Evolutionary conservation across 2,329 filamentous ascomycete species (phyloP).

Genomic region (Canariomyces notabilis): DNA sequence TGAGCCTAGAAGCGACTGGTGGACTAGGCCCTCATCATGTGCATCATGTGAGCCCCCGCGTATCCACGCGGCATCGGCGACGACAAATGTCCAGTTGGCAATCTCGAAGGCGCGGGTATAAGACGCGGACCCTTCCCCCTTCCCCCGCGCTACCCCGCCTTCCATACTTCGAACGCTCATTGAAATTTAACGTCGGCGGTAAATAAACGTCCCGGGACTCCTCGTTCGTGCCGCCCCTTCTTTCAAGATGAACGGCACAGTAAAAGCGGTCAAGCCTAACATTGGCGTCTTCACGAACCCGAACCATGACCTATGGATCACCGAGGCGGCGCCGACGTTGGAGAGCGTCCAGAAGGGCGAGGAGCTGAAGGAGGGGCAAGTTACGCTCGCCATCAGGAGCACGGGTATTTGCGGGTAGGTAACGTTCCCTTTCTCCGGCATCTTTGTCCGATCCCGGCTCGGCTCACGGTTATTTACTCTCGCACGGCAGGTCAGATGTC

Average conservation of each 20-base stretch:
- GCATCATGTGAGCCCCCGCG: slow-evolving; percentile 2
- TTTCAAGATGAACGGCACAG: slow-evolving; percentile 8
- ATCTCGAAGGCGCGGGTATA: slow-evolving; percentile 4
- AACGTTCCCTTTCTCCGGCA: slow-evolving; percentile 4
- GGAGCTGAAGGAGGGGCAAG: slow-evolving; percentile 72
- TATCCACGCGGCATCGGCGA: slow-evolving; percentile 5
- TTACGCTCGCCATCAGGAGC: slow-evolving; percentile 83
- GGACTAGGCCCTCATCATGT: background rate
- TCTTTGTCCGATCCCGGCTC: too few relatives aligned
- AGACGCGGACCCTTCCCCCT: too few relatives aligned
- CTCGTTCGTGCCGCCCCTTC: background rate
- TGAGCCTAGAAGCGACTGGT: background rate
- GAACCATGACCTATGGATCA: slow-evolving; percentile 85
- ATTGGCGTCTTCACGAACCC: slow-evolving; percentile 97
- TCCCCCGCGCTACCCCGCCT: slow-evolving; percentile 14
- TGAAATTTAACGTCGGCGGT: background rate
- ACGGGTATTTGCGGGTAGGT: slow-evolving; percentile 97
- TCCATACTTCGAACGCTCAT: background rate
- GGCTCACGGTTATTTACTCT: too few relatives aligned
- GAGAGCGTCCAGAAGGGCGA: slow-evolving; percentile 66
- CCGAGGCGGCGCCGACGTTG: slow-evolving; percentile 67
- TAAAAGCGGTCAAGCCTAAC: slow-evolving; percentile 62
- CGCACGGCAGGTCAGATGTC: slow-evolving; percentile 66
- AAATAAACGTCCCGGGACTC: background rate
- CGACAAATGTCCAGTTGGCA: background rate